Percentiles rank a stretch among this genome's conserved stretches.
Conservation (phyloP, 805 yeast species). For the Starmerella stigmatis region DNA sequence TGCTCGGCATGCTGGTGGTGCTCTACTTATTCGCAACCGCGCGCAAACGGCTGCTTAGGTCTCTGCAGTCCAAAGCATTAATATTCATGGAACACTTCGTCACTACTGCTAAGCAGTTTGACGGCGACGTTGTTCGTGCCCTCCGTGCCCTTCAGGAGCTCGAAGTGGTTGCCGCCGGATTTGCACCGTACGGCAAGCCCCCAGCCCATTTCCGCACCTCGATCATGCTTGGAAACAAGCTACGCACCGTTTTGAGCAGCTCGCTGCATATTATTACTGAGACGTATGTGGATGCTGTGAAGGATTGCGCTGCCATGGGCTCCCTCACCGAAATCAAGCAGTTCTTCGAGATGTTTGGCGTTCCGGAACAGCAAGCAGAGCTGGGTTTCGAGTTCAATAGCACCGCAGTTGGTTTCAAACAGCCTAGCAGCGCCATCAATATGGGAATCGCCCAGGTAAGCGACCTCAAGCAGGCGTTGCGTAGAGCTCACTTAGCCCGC, state of each 20-base stretch:
- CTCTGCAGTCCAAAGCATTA: slow-evolving; percentile 27
- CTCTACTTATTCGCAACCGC: slow-evolving; percentile 30
- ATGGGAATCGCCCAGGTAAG: not conserved
- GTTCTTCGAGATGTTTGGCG: slow-evolving; percentile 38
- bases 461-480: slow-evolving; percentile 29
- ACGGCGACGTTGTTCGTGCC: slow-evolving; percentile 26
- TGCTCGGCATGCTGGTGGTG: slow-evolving; percentile 25
- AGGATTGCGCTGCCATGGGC: slow-evolving; percentile 26
- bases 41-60: slow-evolving; percentile 27
- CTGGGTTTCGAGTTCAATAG: slow-evolving; percentile 19
- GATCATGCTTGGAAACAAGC: slow-evolving; percentile 24
- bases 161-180: slow-evolving; percentile 27
- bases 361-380: slow-evolving; percentile 29
- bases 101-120: slow-evolving; percentile 24
- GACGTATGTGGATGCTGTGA: slow-evolving; percentile 27
- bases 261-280: slow-evolving; percentile 29
- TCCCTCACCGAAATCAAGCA: slow-evolving; percentile 29
- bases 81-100: slow-evolving; percentile 24
- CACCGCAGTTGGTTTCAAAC: slow-evolving; percentile 15
- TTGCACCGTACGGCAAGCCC: slow-evolving; percentile 1
- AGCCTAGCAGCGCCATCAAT: not conserved
- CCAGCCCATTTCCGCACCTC: not conserved
- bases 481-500: slow-evolving; percentile 33
- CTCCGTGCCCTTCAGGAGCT: slow-evolving; percentile 27
- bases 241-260: slow-evolving; percentile 29